Evolutionary conservation across 768 basidiomycete genomes (phyloP).

Genomic region (Phanerochaete carnosa): DNA sequence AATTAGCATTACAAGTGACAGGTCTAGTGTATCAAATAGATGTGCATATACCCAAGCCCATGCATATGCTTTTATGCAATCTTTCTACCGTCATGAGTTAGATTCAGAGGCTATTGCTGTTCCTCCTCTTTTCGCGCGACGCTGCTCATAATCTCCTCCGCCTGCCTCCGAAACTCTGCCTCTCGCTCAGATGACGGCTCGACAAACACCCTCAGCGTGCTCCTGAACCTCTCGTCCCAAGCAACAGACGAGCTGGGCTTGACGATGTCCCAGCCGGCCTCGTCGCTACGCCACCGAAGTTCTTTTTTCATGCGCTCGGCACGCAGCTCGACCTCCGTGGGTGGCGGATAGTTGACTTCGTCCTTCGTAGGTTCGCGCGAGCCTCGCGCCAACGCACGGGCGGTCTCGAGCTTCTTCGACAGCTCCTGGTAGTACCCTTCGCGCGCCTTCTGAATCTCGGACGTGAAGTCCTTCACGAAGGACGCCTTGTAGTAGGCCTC

Average conservation of each 20-base stretch:
- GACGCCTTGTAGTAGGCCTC: constrained; percentile 74
- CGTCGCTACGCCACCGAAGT: constrained; percentile 75
- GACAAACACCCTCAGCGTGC: constrained; percentile 58
- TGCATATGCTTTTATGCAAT: not conserved
- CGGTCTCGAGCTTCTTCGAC: constrained; percentile 59
- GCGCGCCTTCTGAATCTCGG: constrained; percentile 65
- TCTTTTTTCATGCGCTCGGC: constrained; percentile 90
- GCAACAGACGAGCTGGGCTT: constrained; percentile 56
- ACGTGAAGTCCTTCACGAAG: constrained; percentile 40
- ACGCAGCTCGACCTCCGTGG: constrained; percentile 84
- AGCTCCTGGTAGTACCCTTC: constrained; percentile 75
- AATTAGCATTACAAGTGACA: constrained; percentile 4
- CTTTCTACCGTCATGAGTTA: not conserved
- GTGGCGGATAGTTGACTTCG: constrained; percentile 73
- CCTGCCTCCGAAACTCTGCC: constrained; percentile 12
- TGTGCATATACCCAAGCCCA: not conserved
- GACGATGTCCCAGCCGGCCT: constrained; percentile 77
- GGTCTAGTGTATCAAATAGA: constrained; percentile 1
- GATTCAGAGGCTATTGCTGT: not conserved
- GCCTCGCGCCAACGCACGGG: constrained; percentile 72
- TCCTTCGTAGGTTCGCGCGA: constrained; percentile 84
- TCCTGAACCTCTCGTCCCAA: constrained; percentile 77
- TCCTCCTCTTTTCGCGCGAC: constrained; percentile 1
- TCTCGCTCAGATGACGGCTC: constrained; percentile 28
- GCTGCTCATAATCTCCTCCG: constrained; percentile 6